Base-by-base conservation (phyloP, 2,329 filamentous ascomycete species). In the Emmonsiellopsis sp. region DNA sequence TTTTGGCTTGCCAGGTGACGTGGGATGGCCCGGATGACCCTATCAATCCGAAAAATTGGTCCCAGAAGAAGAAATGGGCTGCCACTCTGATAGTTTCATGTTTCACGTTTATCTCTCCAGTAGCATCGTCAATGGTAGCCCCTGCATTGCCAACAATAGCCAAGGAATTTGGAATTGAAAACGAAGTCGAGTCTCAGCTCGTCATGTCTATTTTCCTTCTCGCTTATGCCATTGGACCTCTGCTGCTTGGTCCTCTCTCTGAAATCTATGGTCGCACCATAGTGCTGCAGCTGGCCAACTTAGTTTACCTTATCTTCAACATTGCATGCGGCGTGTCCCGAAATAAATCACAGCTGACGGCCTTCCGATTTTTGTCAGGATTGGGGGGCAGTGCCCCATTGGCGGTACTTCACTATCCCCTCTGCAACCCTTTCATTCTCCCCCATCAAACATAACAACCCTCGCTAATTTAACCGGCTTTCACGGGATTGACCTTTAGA, bases 61-160 rank as follows among this genome's bases (percentile, higher is more conserved):
- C 72, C 0, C 68, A 67, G 27, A 68, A 65, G 37, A 77, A 74
- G 62, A 84, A 83, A 64, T 84, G 81, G 82, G 66, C 68, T 1
- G 75, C 75, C 14, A 76, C 78, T 2, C 68, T 80, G 37, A 70
- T 80, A 51, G 70, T 83, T 34, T 76, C 80, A 0, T 68, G 72
- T 49, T 82, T 82, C 62, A 82, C 80, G 2, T 74, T 84, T 57
- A 79, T 84, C 54, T 81, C 80, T 2, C 81, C 83, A 0, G 80
- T 85, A 31, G 79, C 81, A 1, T 82, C 79, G 4, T 80, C 78
- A 37, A 84, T 85, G 75, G 63, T 78, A 2, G 73, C 77, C 0
- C 78, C 77, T 0, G 76, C 73, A 0, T 59, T 85, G 39, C 63
- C 65, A 6, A 63, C 71, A 2, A 79, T 85, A 46, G 71, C 74